Evolutionary conservation across 2,329 filamentous ascomycete genomes (phyloP).

Genomic region (Pseudocercospora fijiensis): DNA sequence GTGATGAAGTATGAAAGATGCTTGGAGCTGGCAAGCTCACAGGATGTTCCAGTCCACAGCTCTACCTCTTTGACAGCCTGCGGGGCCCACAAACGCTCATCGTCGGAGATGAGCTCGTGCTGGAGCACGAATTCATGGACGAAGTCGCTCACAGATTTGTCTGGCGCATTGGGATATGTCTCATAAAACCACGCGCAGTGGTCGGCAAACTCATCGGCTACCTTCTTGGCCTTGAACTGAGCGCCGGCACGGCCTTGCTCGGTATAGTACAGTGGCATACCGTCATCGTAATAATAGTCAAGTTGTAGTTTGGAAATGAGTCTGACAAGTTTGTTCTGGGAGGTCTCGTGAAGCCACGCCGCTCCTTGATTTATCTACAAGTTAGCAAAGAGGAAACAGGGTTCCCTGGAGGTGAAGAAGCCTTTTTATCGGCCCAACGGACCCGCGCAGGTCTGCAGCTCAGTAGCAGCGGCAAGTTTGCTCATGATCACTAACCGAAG

Average conservation of each 20-base stretch:
- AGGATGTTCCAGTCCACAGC: constrained; percentile 46
- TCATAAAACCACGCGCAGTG: constrained; percentile 46
- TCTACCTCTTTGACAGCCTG: constrained; percentile 48
- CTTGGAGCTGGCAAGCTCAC: constrained; percentile 45
- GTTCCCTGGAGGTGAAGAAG: constrained; percentile 31
- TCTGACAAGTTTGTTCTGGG: constrained; percentile 47
- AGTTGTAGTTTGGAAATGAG: constrained; percentile 45
- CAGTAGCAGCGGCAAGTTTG: constrained; percentile 33
- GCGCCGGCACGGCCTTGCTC: constrained; percentile 45
- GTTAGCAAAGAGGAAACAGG: constrained; percentile 23
- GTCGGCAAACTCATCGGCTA: constrained; percentile 48
- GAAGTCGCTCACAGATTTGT: constrained; percentile 44
- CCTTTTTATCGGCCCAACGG: constrained; percentile 28
- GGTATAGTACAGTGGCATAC: constrained; percentile 45
- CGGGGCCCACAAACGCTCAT: constrained; percentile 47
- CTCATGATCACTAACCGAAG: constrained; percentile 30
- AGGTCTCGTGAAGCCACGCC: constrained; percentile 50
- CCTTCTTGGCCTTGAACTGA: constrained; percentile 50
- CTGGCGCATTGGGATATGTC: constrained; percentile 44
- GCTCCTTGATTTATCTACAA: constrained; percentile 36
- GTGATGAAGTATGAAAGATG: constrained; percentile 47
- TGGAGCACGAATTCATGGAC: constrained; percentile 43
- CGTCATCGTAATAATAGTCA: constrained; percentile 49
- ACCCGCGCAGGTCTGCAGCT: constrained; percentile 34
- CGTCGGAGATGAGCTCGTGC: constrained; percentile 45